Evolutionary conservation across 1,284 basidiomycete species (phyloP).

Genomic region (Microbotryum silenes-acaulis): DNA sequence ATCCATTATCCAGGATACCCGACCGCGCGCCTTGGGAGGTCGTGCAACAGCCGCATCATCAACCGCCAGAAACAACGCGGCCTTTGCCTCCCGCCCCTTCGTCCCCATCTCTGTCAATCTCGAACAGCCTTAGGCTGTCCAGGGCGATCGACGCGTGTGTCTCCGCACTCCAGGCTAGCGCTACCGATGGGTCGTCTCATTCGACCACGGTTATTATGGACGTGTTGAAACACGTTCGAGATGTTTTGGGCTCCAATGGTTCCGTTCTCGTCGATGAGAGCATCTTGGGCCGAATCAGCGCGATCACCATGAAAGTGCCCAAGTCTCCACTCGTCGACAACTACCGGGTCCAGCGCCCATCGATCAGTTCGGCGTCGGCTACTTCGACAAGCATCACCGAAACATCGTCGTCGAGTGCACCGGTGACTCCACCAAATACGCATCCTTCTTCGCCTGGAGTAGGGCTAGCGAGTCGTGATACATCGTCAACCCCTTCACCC

Average conservation of each 20-base stretch:
- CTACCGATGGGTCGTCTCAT: neutral
- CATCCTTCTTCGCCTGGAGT: too few relatives aligned
- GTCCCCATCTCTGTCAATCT: slow-evolving; percentile 11
- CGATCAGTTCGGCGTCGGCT: too few relatives aligned
- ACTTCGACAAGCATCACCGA: too few relatives aligned
- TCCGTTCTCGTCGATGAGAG: too few relatives aligned
- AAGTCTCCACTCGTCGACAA: too few relatives aligned
- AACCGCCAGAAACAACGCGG: neutral
- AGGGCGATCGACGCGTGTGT: slow-evolving; percentile 29
- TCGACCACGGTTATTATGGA: neutral
- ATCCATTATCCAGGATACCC: slow-evolving; percentile 27
- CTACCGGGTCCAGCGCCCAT: too few relatives aligned
- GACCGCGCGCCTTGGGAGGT: slow-evolving; percentile 23
- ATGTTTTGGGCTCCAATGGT: slow-evolving; percentile 15
- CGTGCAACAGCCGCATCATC: neutral
- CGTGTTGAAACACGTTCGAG: slow-evolving; percentile 27
- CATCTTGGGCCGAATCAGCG: too few relatives aligned
- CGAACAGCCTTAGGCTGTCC: slow-evolving; percentile 16
- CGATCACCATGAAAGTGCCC: too few relatives aligned
- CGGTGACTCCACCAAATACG: too few relatives aligned
- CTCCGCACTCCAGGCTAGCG: slow-evolving; percentile 13
- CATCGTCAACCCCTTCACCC: too few relatives aligned
- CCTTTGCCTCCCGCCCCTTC: neutral
- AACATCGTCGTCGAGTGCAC: too few relatives aligned
- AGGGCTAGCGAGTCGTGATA: too few relatives aligned